These are phyloP conservation scores for Boletus patriciae DNA, from an alignment of 768 basidiomycete species.

Conservation along the genomic window DNA sequence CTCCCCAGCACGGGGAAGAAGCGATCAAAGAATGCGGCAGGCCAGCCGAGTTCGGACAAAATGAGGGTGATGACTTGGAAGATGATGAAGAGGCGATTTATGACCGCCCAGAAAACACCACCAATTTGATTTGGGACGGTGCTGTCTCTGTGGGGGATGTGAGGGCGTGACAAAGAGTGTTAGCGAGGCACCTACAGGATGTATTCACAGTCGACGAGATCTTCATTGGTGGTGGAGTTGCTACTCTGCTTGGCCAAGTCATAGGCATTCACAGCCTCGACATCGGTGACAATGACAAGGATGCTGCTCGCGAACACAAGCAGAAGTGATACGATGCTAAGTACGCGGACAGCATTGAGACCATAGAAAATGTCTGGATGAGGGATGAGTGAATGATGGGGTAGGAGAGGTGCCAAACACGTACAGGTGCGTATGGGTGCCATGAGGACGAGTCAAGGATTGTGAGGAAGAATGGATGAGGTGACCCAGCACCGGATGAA, in stretches of 20 bases:
- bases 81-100: conserved; percentile 85
- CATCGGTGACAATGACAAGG: conserved; percentile 68
- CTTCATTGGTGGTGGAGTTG: conserved; percentile 32
- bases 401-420: conserved; percentile 20
- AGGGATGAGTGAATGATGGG: not conserved
- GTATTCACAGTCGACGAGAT: conserved; percentile 65
- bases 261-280: conserved; percentile 73
- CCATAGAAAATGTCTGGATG: conserved; percentile 61
- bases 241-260: conserved; percentile 40
- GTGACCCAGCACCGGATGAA: conserved; percentile 35
- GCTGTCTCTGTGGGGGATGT: conserved; percentile 49
- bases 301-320: conserved; percentile 82
- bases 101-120: conserved; percentile 88
- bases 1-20: conserved; percentile 87
- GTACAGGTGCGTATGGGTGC: conserved; percentile 44
- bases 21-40: conserved; percentile 71
- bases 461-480: conserved; percentile 19
- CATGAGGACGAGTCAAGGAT: conserved; percentile 24
- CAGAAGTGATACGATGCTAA: conserved; percentile 77
- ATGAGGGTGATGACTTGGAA: conserved; percentile 80
- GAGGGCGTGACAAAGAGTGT: conserved; percentile 1
- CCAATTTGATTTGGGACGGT: conserved; percentile 91
- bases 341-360: conserved; percentile 73
- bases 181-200: conserved; percentile 54
- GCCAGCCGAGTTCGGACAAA: conserved; percentile 82